These are phyloP conservation scores for Antrodiella citrinella DNA, from an alignment of 768 basidiomycete genomes.

Conservation along the genomic window DNA sequence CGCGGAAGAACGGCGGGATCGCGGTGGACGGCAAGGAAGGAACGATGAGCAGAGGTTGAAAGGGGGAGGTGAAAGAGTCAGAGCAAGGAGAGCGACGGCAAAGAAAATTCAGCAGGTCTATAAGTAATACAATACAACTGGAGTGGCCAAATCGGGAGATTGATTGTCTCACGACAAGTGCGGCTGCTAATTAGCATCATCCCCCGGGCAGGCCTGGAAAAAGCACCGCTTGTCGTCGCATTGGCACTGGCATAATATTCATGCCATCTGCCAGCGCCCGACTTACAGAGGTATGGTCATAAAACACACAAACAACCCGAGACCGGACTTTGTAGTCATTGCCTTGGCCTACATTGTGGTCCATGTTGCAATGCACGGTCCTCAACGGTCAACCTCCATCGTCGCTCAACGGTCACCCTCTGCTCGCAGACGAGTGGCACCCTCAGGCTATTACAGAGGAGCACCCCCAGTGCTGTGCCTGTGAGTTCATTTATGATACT, in stretches of 20 bases:
- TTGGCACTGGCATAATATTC: background rate
- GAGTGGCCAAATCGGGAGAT: conserved; percentile 11
- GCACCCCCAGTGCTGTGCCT: conserved; percentile 8
- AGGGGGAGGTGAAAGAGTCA: conserved; percentile 12
- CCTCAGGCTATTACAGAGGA: too few species aligned
- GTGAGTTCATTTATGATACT: conserved; percentile 2
- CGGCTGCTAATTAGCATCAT: conserved; percentile 13
- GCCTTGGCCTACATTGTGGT: too few species aligned
- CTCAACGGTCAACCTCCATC: background rate
- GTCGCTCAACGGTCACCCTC: too few species aligned
- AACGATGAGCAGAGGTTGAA: conserved; percentile 13
- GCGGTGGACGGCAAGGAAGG: conserved; percentile 4
- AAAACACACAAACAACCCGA: too few species aligned
- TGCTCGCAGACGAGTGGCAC: too few species aligned
- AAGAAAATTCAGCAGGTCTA: conserved; percentile 11
- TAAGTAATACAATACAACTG: conserved; percentile 12
- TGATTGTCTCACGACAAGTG: conserved; percentile 13
- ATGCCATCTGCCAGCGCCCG: background rate
- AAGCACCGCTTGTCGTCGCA: background rate
- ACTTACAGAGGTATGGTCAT: too few species aligned
- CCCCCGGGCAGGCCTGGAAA: background rate
- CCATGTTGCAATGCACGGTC: background rate
- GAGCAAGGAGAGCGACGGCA: conserved; percentile 11
- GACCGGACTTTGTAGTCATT: too few species aligned
- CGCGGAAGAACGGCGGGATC: conserved; percentile 10